phyloP scores from a whole-genome alignment of 2,329 filamentous ascomycete species.

The Biscogniauxia mediterranea region DNA sequence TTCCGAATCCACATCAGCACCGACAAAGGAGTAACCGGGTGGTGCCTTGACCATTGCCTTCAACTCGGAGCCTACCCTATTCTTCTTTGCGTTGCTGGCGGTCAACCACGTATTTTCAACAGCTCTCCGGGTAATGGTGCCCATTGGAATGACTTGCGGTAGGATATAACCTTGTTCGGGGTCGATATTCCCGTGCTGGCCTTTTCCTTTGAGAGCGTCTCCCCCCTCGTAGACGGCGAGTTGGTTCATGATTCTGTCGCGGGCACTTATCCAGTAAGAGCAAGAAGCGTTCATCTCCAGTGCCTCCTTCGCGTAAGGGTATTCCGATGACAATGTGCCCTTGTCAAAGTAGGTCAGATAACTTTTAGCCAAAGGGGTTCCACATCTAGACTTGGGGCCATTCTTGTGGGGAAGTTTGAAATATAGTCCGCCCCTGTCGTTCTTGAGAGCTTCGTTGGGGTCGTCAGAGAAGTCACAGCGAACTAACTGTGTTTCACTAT shows the following conservation, averaged over 20 bases:
- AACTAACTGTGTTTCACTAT: constrained; percentile 68
- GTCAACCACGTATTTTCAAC: constrained; percentile 99
- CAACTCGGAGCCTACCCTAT: constrained; percentile 91
- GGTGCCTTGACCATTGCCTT: constrained; percentile 97
- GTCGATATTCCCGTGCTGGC: constrained; percentile 17
- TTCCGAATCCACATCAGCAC: constrained; percentile 95
- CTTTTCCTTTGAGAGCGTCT: constrained; percentile 26
- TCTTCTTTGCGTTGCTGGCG: constrained; percentile 93
- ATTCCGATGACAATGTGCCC: constrained; percentile 83
- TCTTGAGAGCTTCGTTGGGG: constrained; percentile 60
- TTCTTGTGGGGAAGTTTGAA: constrained; percentile 98
- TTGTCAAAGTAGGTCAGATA: constrained; percentile 91
- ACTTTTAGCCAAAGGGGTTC: constrained; percentile 84
- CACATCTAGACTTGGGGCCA: constrained; percentile 79
- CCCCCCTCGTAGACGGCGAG: constrained; percentile 87
- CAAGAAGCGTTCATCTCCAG: constrained; percentile 98
- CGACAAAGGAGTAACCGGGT: constrained; percentile 87
- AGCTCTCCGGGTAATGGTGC: constrained; percentile 88
- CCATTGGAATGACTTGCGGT: constrained; percentile 96
- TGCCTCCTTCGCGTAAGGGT: constrained; percentile 86
- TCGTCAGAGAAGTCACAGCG: constrained; percentile 77
- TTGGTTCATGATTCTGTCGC: constrained; percentile 90
- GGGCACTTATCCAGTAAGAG: constrained; percentile 97
- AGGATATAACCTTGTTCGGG: constrained; percentile 73
- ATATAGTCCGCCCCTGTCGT: constrained; percentile 67